Percentiles rank a stretch among this genome's conserved stretches.
Conservation (phyloP, 2,329 filamentous ascomycete genomes). For the Rugonectria rugulosa region DNA sequence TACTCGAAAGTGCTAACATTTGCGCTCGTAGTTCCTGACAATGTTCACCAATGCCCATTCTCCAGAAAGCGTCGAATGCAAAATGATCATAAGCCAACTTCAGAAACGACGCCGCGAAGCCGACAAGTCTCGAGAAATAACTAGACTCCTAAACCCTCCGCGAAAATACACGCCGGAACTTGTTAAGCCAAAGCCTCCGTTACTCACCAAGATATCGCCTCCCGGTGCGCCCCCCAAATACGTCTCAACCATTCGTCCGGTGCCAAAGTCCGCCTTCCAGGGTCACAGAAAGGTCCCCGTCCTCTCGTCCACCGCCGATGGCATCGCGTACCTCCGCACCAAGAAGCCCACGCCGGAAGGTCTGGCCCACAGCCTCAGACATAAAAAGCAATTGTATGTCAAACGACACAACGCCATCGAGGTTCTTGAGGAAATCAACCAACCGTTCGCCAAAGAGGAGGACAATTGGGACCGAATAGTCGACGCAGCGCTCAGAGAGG, state of each 20-base stretch:
- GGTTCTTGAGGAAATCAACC: conserved; percentile 48
- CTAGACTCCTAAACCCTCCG: conserved; percentile 21
- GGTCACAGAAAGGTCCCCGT: conserved; percentile 59
- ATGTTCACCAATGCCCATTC: conserved; percentile 49
- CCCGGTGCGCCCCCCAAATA: conserved; percentile 55
- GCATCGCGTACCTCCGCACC: conserved; percentile 70
- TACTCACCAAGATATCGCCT: conserved; percentile 44
- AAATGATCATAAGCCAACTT: conserved; percentile 52
- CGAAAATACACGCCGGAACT: conserved; percentile 11
- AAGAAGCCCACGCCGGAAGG: conserved; percentile 68
- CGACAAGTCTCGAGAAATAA: conserved; percentile 30
- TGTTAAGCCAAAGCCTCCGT: conserved; percentile 26
- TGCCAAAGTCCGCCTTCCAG: conserved; percentile 55
- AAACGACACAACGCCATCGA: conserved; percentile 48
- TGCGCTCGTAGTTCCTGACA: conserved; percentile 48
- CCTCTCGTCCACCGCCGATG: conserved; percentile 59
- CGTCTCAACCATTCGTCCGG: conserved; percentile 54
- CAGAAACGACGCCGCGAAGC: conserved; percentile 36
- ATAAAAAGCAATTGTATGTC: conserved; percentile 56
- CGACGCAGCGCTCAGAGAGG: conserved; percentile 31
- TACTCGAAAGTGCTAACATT: background rate
- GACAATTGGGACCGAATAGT: conserved; percentile 59
- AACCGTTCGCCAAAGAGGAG: conserved; percentile 45
- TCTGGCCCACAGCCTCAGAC: conserved; percentile 65
- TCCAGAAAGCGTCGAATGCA: conserved; percentile 49